Evolutionary conservation across 768 basidiomycete species (phyloP).

Genomic region (Tulasnella sp.): DNA sequence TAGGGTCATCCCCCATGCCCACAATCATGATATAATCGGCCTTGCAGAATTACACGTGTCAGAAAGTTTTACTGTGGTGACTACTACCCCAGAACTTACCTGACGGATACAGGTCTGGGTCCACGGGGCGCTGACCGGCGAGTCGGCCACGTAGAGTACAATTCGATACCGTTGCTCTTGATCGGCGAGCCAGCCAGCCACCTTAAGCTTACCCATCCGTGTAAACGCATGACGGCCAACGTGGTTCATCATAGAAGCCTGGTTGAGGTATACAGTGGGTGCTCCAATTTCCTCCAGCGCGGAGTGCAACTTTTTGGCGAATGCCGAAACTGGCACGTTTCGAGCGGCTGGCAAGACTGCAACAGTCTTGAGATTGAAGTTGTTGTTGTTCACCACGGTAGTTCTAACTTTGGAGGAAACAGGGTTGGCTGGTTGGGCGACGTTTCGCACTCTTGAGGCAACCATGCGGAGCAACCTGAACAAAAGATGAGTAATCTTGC

Average conservation of each 20-base stretch:
- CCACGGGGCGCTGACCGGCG: conserved; percentile 92
- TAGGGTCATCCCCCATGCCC: conserved; percentile 85
- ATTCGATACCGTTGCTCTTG: conserved; percentile 90
- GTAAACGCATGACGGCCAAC: conserved; percentile 94
- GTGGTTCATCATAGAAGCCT: conserved; percentile 85
- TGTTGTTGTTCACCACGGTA: conserved; percentile 50
- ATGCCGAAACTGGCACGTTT: conserved; percentile 82
- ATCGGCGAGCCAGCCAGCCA: conserved; percentile 90
- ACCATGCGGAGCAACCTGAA: conserved; percentile 76
- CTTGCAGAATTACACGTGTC: conserved; percentile 38
- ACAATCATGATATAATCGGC: conserved; percentile 93
- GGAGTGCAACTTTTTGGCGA: conserved; percentile 80
- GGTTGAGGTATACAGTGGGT: conserved; percentile 86
- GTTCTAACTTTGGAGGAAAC: conserved; percentile 41
- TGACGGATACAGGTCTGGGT: conserved; percentile 97
- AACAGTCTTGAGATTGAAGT: conserved; percentile 88
- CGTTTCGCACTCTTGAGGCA: conserved; percentile 82
- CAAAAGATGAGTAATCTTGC: neutral
- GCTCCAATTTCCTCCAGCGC: conserved; percentile 93
- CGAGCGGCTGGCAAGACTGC: conserved; percentile 85
- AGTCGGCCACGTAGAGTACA: conserved; percentile 94
- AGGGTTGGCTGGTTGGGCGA: conserved; percentile 49
- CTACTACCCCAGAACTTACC: conserved; percentile 49
- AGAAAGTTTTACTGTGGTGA: neutral
- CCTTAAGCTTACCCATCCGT: conserved; percentile 94